phyloP scores from a whole-genome alignment of 192 early-diverging fungal genomes.

The Coemansia sp. region DNA sequence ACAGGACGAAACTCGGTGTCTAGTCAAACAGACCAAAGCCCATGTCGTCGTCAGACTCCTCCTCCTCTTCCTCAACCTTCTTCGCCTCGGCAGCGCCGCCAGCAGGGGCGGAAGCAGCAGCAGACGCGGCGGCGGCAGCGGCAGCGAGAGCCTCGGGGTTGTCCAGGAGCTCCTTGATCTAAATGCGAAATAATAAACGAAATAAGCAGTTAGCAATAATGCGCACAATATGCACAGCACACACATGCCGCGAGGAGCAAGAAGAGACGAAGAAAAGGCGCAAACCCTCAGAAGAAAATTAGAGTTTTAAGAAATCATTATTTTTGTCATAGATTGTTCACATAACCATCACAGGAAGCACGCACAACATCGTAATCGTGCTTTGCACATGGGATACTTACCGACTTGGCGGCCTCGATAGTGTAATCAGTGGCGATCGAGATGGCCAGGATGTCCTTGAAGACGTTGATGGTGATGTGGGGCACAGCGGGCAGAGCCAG shows the following conservation, averaged over 20 bases:
- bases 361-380: slow-evolving; percentile 1
- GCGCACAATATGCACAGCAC: background rate
- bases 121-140: slow-evolving; percentile 72
- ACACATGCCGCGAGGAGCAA: background rate
- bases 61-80: slow-evolving; percentile 64
- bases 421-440: slow-evolving; percentile 89
- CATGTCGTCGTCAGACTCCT: slow-evolving; percentile 87
- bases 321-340: slow-evolving; percentile 52
- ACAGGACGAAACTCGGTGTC: slow-evolving; percentile 11
- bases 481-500: slow-evolving; percentile 85
- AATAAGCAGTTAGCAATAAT: background rate
- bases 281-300: slow-evolving; percentile 69
- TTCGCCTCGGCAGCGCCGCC: slow-evolving; percentile 54
- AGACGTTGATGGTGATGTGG: slow-evolving; percentile 94
- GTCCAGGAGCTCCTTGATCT: slow-evolving; percentile 93
- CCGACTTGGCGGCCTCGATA: slow-evolving; percentile 79
- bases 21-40: slow-evolving; percentile 91
- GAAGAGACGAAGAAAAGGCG: background rate
- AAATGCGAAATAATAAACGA: background rate
- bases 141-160: slow-evolving; percentile 88
- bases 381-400: slow-evolving; percentile 38
- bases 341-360: slow-evolving; percentile 40
- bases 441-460: slow-evolving; percentile 94
- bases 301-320: slow-evolving; percentile 62
- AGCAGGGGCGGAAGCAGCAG: slow-evolving; percentile 56